phyloP scores from a whole-genome alignment of 805 yeast species.

The Saturnispora quitensis region DNA sequence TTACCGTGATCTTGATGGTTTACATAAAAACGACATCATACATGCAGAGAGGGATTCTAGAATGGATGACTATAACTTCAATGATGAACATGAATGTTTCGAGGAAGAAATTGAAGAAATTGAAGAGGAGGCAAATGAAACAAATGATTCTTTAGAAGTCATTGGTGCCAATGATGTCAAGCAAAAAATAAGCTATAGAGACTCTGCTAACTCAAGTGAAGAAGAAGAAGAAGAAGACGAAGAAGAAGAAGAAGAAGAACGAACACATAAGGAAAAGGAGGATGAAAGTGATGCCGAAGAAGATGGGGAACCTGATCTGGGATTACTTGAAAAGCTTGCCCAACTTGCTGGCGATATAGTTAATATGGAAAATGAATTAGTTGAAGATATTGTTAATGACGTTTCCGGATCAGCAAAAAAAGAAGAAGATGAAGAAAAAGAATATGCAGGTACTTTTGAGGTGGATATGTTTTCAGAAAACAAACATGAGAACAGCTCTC shows the following conservation, averaged over 20 bases:
- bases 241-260: neutral
- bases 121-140: slow-evolving; percentile 10
- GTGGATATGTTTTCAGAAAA: neutral
- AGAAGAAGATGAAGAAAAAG: neutral
- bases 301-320: slow-evolving; percentile 1
- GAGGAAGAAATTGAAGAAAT: neutral
- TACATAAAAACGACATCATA: slow-evolving; percentile 3
- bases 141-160: slow-evolving; percentile 7
- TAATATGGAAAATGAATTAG: slow-evolving; percentile 10
- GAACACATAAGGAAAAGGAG: neutral
- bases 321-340: slow-evolving; percentile 9
- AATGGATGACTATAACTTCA: slow-evolving; percentile 1
- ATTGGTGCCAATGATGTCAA: neutral
- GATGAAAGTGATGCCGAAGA: neutral
- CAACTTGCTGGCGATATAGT: slow-evolving; percentile 9
- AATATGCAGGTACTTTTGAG: neutral
- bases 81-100: neutral
- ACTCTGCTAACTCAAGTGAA: slow-evolving; percentile 1
- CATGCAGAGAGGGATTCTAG: slow-evolving; percentile 5
- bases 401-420: neutral
- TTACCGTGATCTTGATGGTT: slow-evolving; percentile 7
- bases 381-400: slow-evolving; percentile 2
- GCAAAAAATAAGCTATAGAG: neutral
- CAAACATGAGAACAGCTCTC: neutral
- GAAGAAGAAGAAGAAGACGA: neutral